Conservation (phyloP, 805 yeast genomes). For the Candida sakaeoensis region DNA sequence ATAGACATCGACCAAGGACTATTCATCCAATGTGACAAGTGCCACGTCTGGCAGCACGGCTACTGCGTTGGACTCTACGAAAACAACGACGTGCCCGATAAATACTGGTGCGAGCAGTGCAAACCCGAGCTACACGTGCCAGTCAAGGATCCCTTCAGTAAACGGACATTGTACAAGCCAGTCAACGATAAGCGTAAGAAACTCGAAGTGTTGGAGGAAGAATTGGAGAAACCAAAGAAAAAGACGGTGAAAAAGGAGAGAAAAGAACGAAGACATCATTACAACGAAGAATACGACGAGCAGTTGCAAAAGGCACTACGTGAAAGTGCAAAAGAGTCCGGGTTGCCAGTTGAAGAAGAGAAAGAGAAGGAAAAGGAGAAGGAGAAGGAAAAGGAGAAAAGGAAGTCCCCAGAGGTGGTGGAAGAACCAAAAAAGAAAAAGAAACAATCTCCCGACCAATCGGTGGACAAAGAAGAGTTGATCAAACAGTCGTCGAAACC, state of each 20-base stretch:
- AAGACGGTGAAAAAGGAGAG: conserved; percentile 20
- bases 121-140: conserved; percentile 75
- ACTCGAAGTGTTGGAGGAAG: conserved; percentile 12
- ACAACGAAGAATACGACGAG: conserved; percentile 35
- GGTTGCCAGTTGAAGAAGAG: conserved; percentile 3
- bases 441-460: neutral
- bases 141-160: conserved; percentile 23
- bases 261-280: conserved; percentile 31
- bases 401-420: conserved; percentile 13
- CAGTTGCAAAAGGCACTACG: conserved; percentile 48
- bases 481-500: conserved; percentile 78
- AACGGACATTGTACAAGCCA: conserved; percentile 36
- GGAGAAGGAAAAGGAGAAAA: neutral
- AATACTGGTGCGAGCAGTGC: conserved; percentile 92
- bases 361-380: conserved; percentile 9
- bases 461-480: conserved; percentile 39
- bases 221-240: conserved; percentile 3
- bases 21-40: conserved; percentile 81
- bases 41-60: conserved; percentile 98
- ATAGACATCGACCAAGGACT: conserved; percentile 53
- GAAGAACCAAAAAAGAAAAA: conserved; percentile 9
- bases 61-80: conserved; percentile 83
- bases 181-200: conserved; percentile 42
- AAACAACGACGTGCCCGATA: conserved; percentile 80
- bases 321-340: conserved; percentile 50